phyloP scores from a whole-genome alignment of 129 eudicot species.

The Flaveria brownii region DNA sequence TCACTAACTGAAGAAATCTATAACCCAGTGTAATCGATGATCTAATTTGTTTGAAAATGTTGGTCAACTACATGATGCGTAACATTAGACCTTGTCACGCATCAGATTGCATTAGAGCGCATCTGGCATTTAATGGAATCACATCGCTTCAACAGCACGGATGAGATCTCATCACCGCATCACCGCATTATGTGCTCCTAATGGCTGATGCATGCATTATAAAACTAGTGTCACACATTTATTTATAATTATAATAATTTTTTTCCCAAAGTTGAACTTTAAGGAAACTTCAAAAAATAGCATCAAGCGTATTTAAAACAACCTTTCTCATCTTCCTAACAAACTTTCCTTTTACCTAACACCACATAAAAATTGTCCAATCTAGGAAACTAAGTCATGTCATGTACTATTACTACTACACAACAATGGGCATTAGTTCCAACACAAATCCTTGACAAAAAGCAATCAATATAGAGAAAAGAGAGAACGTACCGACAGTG shows the following conservation, averaged over 20 bases:
- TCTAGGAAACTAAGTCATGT: neutral
- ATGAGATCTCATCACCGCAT: too few species aligned
- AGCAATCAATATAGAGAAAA: constrained; percentile 23
- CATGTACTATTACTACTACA: neutral
- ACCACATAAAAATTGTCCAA: neutral
- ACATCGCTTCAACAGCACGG: too few species aligned
- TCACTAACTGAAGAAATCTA: too few species aligned
- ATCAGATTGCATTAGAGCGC: too few species aligned
- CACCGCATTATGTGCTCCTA: too few species aligned
- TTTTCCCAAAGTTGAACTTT: neutral
- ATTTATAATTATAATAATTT: neutral
- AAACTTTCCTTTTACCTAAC: constrained; percentile 4
- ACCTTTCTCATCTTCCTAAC: constrained; percentile 10
- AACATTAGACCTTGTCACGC: too few species aligned
- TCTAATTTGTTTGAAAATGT: too few species aligned
- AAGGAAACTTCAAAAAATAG: neutral
- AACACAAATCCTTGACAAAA: constrained; percentile 20
- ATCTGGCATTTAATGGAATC: too few species aligned
- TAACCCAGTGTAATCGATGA: too few species aligned
- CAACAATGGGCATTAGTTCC: constrained; percentile 1
- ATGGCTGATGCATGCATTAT: too few species aligned
- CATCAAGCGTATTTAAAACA: constrained; percentile 2
- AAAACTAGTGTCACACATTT: constrained; percentile 4
- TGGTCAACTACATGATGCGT: too few species aligned
- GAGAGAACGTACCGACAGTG: constrained; percentile 72